Percentiles rank a stretch among this genome's conserved stretches.
phyloP scores from a whole-genome alignment of 1,139 yeast genomes.

The Diutina scorzettiae region DNA sequence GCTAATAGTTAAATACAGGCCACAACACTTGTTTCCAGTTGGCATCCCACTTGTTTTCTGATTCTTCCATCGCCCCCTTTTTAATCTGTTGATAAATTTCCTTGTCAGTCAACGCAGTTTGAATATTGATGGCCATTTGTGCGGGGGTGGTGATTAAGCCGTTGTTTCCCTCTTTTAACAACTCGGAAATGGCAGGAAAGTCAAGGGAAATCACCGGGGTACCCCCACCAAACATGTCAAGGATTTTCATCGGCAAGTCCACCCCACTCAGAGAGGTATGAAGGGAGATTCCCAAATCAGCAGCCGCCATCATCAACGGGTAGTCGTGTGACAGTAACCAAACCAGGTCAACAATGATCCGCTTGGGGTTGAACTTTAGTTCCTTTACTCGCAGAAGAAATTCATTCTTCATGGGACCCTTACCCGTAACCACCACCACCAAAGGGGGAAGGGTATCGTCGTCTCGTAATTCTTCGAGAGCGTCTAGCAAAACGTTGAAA shows the following conservation, averaged over 20 bases:
- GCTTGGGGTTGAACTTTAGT: constrained; percentile 26
- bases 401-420: constrained; percentile 64
- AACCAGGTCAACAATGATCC: constrained; percentile 45
- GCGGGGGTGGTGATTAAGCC: constrained; percentile 28
- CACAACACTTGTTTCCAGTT: constrained; percentile 43
- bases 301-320: constrained; percentile 60
- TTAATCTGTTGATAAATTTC: constrained; percentile 27
- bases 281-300: constrained; percentile 82
- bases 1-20: background rate
- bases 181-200: constrained; percentile 61
- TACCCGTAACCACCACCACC: constrained; percentile 75
- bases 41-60: constrained; percentile 57
- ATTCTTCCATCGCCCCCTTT: constrained; percentile 61
- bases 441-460: constrained; percentile 34
- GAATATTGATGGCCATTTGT: constrained; percentile 41
- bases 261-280: constrained; percentile 89
- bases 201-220: constrained; percentile 75
- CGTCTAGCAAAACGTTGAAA: constrained; percentile 53
- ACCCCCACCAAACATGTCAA: constrained; percentile 95
- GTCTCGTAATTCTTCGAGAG: constrained; percentile 22
- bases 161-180: constrained; percentile 36
- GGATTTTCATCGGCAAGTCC: constrained; percentile 94
- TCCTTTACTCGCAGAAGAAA: constrained; percentile 36
- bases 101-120: constrained; percentile 31
- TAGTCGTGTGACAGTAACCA: constrained; percentile 81